Evolutionary conservation across 2,329 filamentous ascomycete genomes (phyloP), one percentile per base, ranked within the genome.

Genomic region (Uncinocarpus reesii): DNA sequence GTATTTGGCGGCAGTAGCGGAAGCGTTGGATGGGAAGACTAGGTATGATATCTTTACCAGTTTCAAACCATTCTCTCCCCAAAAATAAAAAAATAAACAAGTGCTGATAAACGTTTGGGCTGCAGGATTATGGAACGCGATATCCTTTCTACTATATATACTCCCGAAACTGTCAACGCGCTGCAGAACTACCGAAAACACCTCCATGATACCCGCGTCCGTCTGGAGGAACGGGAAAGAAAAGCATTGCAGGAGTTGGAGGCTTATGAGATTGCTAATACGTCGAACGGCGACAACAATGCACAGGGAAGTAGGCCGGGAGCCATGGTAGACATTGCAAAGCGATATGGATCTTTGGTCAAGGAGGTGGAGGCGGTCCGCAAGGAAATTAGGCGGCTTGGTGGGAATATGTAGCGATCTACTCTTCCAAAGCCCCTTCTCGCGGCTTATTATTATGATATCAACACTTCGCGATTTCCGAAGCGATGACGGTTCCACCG

Each of bases 1-100:
- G 41, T 62, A 69, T 57, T 51, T 70, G 49, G 60, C 60, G 23
- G 59, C 55, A 26, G 64, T 70, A 38, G 66, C 67, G 38, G 57
- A 62, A 42, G 61, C 59, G 13, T 49, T 71, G 38, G 64, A 64
- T 48, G 61, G 60, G 11, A 67, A 67, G 56, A 49, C 65, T 26
- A 60, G 57, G 66, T 68, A 62, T 50, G 62, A 51, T 35, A 7
- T 38, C 34, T 38, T 28, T 28, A 4, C 47, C 28, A 13, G 16
- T 13, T 50, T 29, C 8, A n/a, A 24, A 32, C 5, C 11, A 32
- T n/a, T n/a, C 11, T 5, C 10, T n/a, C 15, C 15, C 11, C 29
- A 13, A 4, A 13, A 32, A 13, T 35, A 35, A n/a, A 18, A 10
- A 26, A 3, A n/a, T 11, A 15, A 10, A 10, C 15, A 1, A 23